Evolutionary conservation across 768 basidiomycete species (phyloP).

Genomic region (Cubamyces sp.): DNA sequence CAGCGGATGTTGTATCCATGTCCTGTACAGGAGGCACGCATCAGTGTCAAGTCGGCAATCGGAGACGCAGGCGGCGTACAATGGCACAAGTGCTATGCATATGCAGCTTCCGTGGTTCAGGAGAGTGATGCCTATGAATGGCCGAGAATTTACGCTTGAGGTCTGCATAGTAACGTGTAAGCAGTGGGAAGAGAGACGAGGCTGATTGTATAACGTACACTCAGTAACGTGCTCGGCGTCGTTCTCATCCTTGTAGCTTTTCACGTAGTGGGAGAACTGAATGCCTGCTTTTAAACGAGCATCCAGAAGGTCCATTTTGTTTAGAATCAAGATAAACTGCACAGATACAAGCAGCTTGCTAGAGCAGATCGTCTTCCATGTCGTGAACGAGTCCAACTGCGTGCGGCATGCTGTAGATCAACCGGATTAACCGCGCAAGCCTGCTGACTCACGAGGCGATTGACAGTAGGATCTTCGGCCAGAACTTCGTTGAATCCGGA

Average conservation of each 20-base stretch:
- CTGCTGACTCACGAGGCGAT: constrained; percentile 53
- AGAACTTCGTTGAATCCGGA: constrained; percentile 68
- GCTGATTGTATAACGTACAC: constrained; percentile 44
- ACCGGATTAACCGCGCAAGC: constrained; percentile 1
- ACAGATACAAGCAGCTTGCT: constrained; percentile 58
- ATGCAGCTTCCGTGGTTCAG: constrained; percentile 51
- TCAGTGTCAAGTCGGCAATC: neutral
- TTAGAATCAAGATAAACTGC: constrained; percentile 63
- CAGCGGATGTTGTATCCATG: constrained; percentile 48
- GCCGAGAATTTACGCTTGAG: constrained; percentile 53
- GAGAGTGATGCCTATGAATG: constrained; percentile 54
- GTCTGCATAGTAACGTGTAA: constrained; percentile 39
- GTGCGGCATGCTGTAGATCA: neutral
- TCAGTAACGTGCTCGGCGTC: constrained; percentile 53
- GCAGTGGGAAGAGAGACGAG: too few relatives aligned
- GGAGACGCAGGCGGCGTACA: constrained; percentile 38
- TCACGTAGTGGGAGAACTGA: constrained; percentile 57
- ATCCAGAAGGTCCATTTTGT: constrained; percentile 64
- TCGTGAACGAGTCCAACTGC: constrained; percentile 57
- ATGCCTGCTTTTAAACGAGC: constrained; percentile 54
- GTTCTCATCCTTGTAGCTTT: constrained; percentile 57
- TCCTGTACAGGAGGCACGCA: constrained; percentile 39
- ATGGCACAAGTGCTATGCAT: constrained; percentile 62
- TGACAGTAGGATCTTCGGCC: constrained; percentile 58
- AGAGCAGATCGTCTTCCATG: constrained; percentile 64